A percentile compares a stretch with the other conserved stretches of the same genome.
Conservation (phyloP, 192 early-diverging fungal genomes). For the Entomortierella chlamydospora region DNA sequence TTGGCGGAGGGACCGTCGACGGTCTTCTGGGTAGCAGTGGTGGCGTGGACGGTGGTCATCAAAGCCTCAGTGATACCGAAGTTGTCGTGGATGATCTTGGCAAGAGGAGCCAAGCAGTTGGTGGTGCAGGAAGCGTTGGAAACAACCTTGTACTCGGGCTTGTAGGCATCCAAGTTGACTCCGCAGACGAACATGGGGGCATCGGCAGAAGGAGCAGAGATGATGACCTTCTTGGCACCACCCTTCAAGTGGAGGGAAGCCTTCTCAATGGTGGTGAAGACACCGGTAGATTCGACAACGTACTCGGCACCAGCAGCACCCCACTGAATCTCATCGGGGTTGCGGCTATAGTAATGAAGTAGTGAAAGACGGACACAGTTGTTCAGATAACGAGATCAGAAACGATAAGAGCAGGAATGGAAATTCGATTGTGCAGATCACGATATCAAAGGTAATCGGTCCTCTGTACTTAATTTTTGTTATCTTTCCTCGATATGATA, state of each 20-base stretch:
- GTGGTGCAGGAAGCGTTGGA: conserved; percentile 99
- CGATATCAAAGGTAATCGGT: background rate
- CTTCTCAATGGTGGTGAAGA: conserved; percentile 95
- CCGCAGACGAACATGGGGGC: conserved; percentile 99
- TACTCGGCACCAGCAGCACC: conserved; percentile 85
- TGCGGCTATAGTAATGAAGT: conserved; percentile 28
- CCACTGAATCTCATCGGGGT: conserved; percentile 95
- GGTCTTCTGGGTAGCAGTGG: conserved; percentile 99
- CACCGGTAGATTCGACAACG: conserved; percentile 99
- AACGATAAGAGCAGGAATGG: background rate
- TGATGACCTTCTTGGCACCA: conserved; percentile 98
- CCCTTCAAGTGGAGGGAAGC: conserved; percentile 89
- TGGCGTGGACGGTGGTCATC: conserved; percentile 99
- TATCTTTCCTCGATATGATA: background rate
- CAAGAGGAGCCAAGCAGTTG: conserved; percentile 98
- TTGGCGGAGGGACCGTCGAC: conserved; percentile 97
- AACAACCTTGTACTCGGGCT: conserved; percentile 86
- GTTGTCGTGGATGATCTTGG: conserved; percentile 96
- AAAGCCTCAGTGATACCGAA: conserved; percentile 97
- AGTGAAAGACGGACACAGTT: background rate
- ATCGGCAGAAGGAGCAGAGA: conserved; percentile 96
- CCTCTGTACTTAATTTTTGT: no score
- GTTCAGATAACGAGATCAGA: conserved; percentile 5
- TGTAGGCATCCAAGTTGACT: conserved; percentile 98
- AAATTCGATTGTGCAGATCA: background rate